These are phyloP conservation scores for Skeletonema menzelii DNA, from an alignment of 108 stramenopile species.

Conservation along the genomic window DNA sequence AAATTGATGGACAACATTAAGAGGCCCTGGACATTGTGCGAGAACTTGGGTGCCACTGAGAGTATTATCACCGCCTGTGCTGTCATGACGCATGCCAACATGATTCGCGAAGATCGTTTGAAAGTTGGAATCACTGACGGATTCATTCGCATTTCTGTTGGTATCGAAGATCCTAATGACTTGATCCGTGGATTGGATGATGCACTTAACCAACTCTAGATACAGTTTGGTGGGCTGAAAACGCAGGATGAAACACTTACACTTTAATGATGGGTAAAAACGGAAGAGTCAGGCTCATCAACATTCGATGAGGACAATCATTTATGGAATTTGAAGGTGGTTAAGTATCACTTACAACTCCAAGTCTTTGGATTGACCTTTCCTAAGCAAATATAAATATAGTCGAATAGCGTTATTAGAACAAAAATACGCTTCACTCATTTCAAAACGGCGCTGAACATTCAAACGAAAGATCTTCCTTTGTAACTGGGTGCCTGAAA, in stretches of 20 bases:
- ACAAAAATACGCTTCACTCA: background rate
- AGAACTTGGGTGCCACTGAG: constrained; percentile 82
- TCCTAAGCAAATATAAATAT: background rate
- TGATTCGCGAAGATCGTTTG: constrained; percentile 71
- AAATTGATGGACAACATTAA: constrained; percentile 80
- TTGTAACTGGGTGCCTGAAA: constrained; percentile 73
- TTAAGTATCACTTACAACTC: background rate
- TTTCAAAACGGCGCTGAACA: constrained; percentile 42
- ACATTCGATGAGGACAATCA: too few species aligned
- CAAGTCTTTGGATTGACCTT: background rate
- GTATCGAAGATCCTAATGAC: constrained; percentile 80
- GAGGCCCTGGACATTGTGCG: constrained; percentile 82
- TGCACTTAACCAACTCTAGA: constrained; percentile 63
- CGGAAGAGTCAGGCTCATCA: too few species aligned
- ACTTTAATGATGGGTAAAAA: background rate
- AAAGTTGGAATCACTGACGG: constrained; percentile 87
- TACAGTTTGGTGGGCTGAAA: background rate
- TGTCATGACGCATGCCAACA: constrained; percentile 88
- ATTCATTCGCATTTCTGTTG: constrained; percentile 82
- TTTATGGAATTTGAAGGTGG: background rate
- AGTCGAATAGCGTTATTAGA: background rate
- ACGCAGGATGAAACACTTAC: background rate
- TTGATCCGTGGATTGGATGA: constrained; percentile 71
- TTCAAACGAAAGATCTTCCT: constrained; percentile 58
- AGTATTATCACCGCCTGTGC: constrained; percentile 83